Base-by-base conservation (phyloP, 352 stramenopile genomes). In the Blastocystis sp. region DNA sequence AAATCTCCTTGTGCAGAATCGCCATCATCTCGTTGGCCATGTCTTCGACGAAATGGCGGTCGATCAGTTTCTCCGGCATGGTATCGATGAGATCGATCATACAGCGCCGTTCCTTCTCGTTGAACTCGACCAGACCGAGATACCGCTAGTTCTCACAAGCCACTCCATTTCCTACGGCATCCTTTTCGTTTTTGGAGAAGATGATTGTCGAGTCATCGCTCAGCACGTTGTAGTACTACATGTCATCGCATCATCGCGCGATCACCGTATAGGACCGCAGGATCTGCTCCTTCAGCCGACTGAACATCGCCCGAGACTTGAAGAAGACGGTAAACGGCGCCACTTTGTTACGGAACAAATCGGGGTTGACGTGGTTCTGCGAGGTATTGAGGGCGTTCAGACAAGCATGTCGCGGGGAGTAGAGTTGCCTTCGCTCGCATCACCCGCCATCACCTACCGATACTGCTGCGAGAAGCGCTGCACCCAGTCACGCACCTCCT, bases 1-100 rank as follows among this genome's bases (percentile, higher is more conserved):
- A 81, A 40, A 81, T 32, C 9, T 64, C 44, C 29, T 64, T n/a
- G 24, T 81, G 48, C 36, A 81, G 69, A 3, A 81, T 44, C n/a
- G 24, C 18, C 69, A 64, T 64, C 27, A 81, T 18, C 24, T 48
- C 14, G 24, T 9, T 64, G 3, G n/a, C 7, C 53, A 81, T 81
- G 9, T 24, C 46, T 3, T 14, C n/a, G 38, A 81, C 42, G 24
- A 24, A 16, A 4, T 61, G 14, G 0, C 14, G 14, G 42, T 64
- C 51, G 1, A 29, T 54, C 4, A 42, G 21, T 21, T 49, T 29
- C 21, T 38, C 16, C 9, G 46, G 44, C 36, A 32, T 32, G 18
- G 34, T 38, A 27, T 81, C 69, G 42, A 81, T 64, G 4, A 81
- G 27, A 65, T 64, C 9, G 4, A 81, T 75, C 16, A 32, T 32